Conservation (phyloP, 2,329 filamentous ascomycete genomes). For the Talaromyces sp. region DNA sequence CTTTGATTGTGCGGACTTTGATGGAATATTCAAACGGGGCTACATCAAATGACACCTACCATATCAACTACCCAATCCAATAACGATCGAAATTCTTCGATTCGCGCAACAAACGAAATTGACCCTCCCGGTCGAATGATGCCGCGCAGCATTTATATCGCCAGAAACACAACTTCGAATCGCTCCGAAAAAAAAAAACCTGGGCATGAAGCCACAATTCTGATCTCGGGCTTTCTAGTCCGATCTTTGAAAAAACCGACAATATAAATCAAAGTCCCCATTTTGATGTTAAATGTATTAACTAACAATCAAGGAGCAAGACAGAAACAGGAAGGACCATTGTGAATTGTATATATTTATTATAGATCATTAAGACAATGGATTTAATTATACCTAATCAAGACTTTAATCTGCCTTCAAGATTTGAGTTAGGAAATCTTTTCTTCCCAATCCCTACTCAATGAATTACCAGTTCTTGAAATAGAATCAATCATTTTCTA, state of each 20-base stretch:
- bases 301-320: not conserved
- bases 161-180: too few relatives aligned
- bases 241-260: not conserved
- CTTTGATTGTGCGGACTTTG: not conserved
- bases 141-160: too few relatives aligned
- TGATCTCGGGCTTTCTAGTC: not conserved
- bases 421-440: too few relatives aligned
- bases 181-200: too few relatives aligned
- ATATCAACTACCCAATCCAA: not conserved
- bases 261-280: not conserved
- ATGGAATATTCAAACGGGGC: too few relatives aligned
- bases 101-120: not conserved
- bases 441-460: too few relatives aligned
- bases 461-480: not conserved
- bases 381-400: too few relatives aligned
- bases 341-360: not conserved
- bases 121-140: not conserved
- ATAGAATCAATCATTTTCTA: conserved; percentile 18
- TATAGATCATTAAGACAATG: not conserved
- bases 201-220: not conserved
- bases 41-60: not conserved
- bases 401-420: too few relatives aligned
- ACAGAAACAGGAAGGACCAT: not conserved
- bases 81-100: not conserved
- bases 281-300: not conserved